Percentiles rank a stretch among this genome's conserved stretches.
Conservation (phyloP, 331 rosid species). For the Arachis monticola region DNA sequence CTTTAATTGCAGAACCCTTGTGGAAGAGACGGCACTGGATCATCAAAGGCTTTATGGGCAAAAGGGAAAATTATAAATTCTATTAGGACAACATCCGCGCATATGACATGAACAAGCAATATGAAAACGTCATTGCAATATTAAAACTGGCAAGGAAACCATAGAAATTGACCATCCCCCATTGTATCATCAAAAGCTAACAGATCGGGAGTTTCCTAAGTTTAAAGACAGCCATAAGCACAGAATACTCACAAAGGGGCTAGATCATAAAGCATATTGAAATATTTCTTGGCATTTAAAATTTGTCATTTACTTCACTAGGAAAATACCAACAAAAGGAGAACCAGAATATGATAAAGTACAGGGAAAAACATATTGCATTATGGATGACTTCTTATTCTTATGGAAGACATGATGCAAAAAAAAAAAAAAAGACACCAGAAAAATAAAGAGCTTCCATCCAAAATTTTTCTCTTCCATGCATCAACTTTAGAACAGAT, state of each 20-base stretch:
- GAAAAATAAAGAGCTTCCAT: neutral
- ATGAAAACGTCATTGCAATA: neutral
- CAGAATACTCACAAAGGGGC: constrained; percentile 3
- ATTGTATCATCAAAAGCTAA: constrained; percentile 38
- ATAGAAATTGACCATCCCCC: neutral
- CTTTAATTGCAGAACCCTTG: constrained; percentile 72
- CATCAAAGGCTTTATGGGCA: constrained; percentile 65
- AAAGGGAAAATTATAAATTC: constrained; percentile 20
- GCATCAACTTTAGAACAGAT: neutral
- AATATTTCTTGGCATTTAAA: neutral
- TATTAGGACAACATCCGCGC: constrained; percentile 37
- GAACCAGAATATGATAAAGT: neutral
- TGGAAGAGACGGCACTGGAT: constrained; percentile 77
- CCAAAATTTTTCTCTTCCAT: neutral
- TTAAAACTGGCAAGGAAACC: constrained; percentile 38
- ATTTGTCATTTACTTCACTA: neutral
- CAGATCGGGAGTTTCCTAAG: constrained; percentile 39
- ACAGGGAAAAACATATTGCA: neutral
- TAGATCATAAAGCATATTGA: constrained; percentile 8
- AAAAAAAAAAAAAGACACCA: constrained; percentile 3
- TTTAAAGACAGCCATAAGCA: constrained; percentile 18
- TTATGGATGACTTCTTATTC: constrained; percentile 2
- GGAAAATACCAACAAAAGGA: constrained; percentile 8
- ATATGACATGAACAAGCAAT: neutral
- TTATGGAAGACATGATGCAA: constrained; percentile 1